These are phyloP conservation scores for Gastroboletus turbinatus DNA, from an alignment of 1,284 basidiomycete species.

Conservation along the genomic window DNA sequence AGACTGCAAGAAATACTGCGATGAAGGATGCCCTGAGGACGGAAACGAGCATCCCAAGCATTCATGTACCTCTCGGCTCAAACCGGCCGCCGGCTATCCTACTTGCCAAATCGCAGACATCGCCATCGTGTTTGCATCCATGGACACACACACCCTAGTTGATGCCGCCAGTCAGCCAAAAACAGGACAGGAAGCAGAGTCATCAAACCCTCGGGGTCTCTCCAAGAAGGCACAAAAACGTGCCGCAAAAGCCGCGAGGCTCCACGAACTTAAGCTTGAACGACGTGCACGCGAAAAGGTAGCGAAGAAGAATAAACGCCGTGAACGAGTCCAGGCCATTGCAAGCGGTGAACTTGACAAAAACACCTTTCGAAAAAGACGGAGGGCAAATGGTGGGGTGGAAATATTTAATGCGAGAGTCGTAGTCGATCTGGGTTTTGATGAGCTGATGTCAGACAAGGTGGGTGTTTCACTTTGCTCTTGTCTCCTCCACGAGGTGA, in stretches of 20 bases:
- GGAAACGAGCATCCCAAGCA: not conserved
- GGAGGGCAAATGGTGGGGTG: slow-evolving; percentile 35
- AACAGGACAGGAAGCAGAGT: slow-evolving; percentile 9
- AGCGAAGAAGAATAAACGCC: slow-evolving; percentile 66
- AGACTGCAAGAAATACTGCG: slow-evolving; percentile 3
- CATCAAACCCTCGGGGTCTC: slow-evolving; percentile 37
- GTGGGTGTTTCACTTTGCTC: slow-evolving; percentile 47
- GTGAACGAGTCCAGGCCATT: slow-evolving; percentile 52
- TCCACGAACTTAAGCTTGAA: slow-evolving; percentile 70
- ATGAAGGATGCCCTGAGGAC: slow-evolving; percentile 1
- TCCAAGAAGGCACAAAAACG: slow-evolving; percentile 85
- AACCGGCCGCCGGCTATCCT: slow-evolving; percentile 22
- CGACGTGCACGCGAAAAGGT: slow-evolving; percentile 76
- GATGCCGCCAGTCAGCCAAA: slow-evolving; percentile 10
- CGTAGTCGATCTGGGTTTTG: slow-evolving; percentile 91
- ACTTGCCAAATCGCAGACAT: slow-evolving; percentile 3
- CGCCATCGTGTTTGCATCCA: slow-evolving; percentile 3
- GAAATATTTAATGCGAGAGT: slow-evolving; percentile 72
- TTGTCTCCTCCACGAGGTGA: slow-evolving; percentile 19
- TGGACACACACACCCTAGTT: slow-evolving; percentile 19
- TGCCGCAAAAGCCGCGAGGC: slow-evolving; percentile 63
- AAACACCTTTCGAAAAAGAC: slow-evolving; percentile 44
- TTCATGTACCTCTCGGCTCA: slow-evolving; percentile 17
- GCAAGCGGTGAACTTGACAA: slow-evolving; percentile 54
- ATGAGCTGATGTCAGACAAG: slow-evolving; percentile 92